phyloP scores from a whole-genome alignment of 768 basidiomycete species.

The Collybia sp. region DNA sequence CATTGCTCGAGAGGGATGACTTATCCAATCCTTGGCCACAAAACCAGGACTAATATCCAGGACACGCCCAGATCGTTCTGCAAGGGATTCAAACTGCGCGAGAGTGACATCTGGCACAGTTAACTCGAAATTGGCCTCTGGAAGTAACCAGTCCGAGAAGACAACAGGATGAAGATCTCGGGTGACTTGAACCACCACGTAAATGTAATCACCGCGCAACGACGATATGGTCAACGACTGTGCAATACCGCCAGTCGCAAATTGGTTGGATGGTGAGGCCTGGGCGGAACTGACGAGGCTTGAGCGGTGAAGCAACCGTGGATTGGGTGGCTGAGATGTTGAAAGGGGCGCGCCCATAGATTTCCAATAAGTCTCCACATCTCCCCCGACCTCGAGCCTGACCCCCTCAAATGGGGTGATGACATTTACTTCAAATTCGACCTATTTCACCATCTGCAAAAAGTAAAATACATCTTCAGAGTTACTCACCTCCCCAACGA shows the following conservation, averaged over 20 bases:
- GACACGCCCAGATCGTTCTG: constrained; percentile 43
- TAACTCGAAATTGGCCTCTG: constrained; percentile 67
- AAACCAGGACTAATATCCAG: constrained; percentile 21
- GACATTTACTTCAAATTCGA: constrained; percentile 83
- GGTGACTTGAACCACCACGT: constrained; percentile 87
- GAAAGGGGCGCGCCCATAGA: constrained; percentile 56
- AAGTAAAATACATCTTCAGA: constrained; percentile 1
- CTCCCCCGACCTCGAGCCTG: constrained; percentile 90
- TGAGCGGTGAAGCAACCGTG: constrained; percentile 35
- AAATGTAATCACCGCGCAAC: constrained; percentile 83
- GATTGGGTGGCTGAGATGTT: constrained; percentile 33
- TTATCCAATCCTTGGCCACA: constrained; percentile 39
- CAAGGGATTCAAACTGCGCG: constrained; percentile 71
- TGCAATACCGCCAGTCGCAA: constrained; percentile 36
- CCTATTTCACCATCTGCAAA: constrained; percentile 35
- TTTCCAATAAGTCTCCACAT: constrained; percentile 99
- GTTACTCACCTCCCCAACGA: constrained; percentile 81
- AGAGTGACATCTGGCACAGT: constrained; percentile 83
- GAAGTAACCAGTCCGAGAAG: constrained; percentile 71
- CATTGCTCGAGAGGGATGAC: constrained; percentile 49
- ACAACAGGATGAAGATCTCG: constrained; percentile 88
- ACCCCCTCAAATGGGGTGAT: constrained; percentile 89
- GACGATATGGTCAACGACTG: constrained; percentile 84
- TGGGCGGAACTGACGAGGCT: constrained; percentile 51
- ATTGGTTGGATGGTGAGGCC: constrained; percentile 68